These are phyloP conservation scores for Boletus vermiculosoides DNA, from an alignment of 768 basidiomycete genomes.

Conservation along the genomic window DNA sequence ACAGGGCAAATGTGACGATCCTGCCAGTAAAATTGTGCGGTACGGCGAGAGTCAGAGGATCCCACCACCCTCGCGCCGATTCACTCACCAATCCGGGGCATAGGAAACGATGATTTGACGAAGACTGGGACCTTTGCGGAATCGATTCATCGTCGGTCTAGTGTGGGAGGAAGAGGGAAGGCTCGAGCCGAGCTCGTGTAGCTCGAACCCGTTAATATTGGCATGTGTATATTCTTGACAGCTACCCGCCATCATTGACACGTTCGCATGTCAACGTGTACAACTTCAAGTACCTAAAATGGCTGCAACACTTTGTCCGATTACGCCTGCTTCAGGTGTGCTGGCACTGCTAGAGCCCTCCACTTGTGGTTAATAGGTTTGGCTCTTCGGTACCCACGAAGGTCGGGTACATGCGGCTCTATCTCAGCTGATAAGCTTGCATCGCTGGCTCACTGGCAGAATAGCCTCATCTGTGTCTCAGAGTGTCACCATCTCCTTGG, in stretches of 20 bases:
- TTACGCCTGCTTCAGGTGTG: background rate
- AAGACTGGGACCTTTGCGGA: conserved; percentile 17
- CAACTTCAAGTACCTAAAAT: no score
- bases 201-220: background rate
- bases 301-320: background rate
- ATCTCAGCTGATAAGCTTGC: background rate
- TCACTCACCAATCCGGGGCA: conserved; percentile 69
- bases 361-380: no score
- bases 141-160: conserved; percentile 9
- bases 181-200: background rate
- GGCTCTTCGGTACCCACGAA: background rate
- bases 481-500: background rate
- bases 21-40: conserved; percentile 40
- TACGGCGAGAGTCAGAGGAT: background rate
- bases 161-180: background rate
- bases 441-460: background rate
- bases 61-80: background rate
- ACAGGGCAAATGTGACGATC: conserved; percentile 60
- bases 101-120: conserved; percentile 46
- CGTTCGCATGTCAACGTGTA: background rate
- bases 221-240: background rate
- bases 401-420: no score
- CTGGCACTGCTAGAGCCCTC: background rate
- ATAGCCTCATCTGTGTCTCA: background rate
- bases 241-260: background rate